Evolutionary conservation across 2,329 filamentous ascomycete species (phyloP).

Genomic region (Cordyceps pruinosa): DNA sequence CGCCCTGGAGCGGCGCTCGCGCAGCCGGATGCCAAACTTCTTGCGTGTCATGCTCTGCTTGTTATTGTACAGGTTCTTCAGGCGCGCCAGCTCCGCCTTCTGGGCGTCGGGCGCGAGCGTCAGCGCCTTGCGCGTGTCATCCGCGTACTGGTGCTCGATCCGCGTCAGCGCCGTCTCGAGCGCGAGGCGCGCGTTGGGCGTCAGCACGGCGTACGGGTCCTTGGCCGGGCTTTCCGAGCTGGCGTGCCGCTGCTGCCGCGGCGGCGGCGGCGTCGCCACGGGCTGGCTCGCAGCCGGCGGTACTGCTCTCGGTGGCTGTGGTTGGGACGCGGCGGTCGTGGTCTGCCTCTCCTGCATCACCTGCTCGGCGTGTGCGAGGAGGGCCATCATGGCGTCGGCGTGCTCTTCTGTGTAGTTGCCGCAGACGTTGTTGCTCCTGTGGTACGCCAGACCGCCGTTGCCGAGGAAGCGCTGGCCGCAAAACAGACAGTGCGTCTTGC

Average conservation of each 20-base stretch:
- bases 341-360: not conserved
- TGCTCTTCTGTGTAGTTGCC: slow-evolving; percentile 29
- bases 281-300: not conserved
- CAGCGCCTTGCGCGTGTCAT: slow-evolving; percentile 35
- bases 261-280: not conserved
- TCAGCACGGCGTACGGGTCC: not conserved
- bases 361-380: not conserved
- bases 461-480: slow-evolving; percentile 41
- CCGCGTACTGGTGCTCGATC: slow-evolving; percentile 29
- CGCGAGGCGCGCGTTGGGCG: not conserved
- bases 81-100: slow-evolving; percentile 29
- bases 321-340: not conserved
- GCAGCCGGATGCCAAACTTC: slow-evolving; percentile 49
- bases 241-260: not conserved
- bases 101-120: slow-evolving; percentile 26
- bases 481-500: slow-evolving; percentile 34
- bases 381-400: not conserved
- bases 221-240: not conserved
- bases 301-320: too few species aligned
- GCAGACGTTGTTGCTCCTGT: slow-evolving; percentile 39
- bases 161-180: slow-evolving; percentile 25
- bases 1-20: slow-evolving; percentile 39
- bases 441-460: slow-evolving; percentile 36
- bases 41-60: slow-evolving; percentile 52
- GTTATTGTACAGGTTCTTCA: slow-evolving; percentile 48